Evolutionary conservation across 1,284 basidiomycete genomes (phyloP).

Genomic region (Trametes polyzona): DNA sequence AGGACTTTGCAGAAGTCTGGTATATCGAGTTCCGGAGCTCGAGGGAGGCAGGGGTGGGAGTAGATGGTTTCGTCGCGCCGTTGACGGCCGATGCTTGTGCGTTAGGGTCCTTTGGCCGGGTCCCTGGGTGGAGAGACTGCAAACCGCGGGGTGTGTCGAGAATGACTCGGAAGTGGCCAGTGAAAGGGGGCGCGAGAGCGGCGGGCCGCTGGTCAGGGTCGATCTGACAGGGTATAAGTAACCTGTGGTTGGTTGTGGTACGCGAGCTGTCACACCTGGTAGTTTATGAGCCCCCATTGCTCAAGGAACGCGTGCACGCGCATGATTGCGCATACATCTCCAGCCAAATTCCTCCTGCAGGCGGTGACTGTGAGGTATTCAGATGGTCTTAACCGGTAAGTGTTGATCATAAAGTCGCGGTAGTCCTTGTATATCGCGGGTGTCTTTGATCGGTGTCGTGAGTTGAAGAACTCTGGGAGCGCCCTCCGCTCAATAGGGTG

Average conservation of each 20-base stretch:
- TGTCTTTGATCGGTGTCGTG: slow-evolving; percentile 93
- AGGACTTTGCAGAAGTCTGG: slow-evolving; percentile 84
- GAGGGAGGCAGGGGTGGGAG: slow-evolving; percentile 70
- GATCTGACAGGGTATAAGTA: slow-evolving; percentile 60
- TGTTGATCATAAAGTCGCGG: slow-evolving; percentile 99
- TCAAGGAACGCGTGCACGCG: slow-evolving; percentile 98
- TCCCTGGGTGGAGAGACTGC: slow-evolving; percentile 94
- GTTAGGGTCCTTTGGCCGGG: slow-evolving; percentile 55
- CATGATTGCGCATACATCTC: slow-evolving; percentile 99
- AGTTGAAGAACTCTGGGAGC: slow-evolving; percentile 98
- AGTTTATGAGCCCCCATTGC: slow-evolving; percentile 99
- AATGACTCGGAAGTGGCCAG: slow-evolving; percentile 97
- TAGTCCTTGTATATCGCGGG: slow-evolving; percentile 99
- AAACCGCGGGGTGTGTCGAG: slow-evolving; percentile 97
- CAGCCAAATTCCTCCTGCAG: slow-evolving; percentile 93
- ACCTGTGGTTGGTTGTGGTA: neutral
- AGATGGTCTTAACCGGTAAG: slow-evolving; percentile 91
- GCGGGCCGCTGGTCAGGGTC: slow-evolving; percentile 97
- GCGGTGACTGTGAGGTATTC: slow-evolving; percentile 99
- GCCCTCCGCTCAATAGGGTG: slow-evolving; percentile 92
- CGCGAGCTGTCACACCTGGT: slow-evolving; percentile 69
- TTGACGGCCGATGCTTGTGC: slow-evolving; percentile 53
- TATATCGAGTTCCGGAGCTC: slow-evolving; percentile 88
- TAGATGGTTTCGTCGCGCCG: slow-evolving; percentile 49
- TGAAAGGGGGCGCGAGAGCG: slow-evolving; percentile 95